These are phyloP conservation scores for Penicillium sp. DNA, from an alignment of 2,329 filamentous ascomycete genomes.

Conservation along the genomic window DNA sequence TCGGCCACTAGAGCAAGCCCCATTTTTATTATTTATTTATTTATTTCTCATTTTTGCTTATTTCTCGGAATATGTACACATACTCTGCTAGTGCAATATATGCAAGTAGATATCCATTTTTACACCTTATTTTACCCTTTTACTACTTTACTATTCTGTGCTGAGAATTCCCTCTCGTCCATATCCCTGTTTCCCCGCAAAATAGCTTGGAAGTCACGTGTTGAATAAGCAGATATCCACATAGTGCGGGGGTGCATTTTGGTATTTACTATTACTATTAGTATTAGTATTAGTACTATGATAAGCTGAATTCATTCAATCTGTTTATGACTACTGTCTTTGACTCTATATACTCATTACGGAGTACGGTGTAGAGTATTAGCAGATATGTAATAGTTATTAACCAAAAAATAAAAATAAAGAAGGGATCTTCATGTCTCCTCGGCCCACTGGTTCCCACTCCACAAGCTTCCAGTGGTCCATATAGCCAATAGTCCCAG, in stretches of 20 bases:
- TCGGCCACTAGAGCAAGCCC: neutral
- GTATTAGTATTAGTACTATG: too few species aligned
- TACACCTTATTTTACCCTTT: neutral
- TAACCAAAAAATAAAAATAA: too few species aligned
- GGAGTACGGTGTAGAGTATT: too few species aligned
- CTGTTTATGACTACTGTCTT: too few species aligned
- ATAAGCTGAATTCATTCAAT: too few species aligned
- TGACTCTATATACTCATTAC: too few species aligned
- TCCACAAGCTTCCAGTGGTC: slow-evolving; percentile 44
- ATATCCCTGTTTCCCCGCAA: neutral
- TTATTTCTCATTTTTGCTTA: neutral
- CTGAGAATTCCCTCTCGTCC: neutral
- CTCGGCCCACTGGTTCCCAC: slow-evolving; percentile 45
- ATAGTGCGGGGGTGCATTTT: neutral
- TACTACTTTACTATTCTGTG: neutral
- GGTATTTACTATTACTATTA: neutral
- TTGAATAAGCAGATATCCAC: neutral
- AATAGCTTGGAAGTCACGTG: neutral
- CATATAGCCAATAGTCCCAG: slow-evolving; percentile 47
- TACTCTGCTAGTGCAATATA: too few species aligned
- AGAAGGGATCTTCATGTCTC: slow-evolving; percentile 22
- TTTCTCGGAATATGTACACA: too few species aligned
- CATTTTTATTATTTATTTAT: neutral
- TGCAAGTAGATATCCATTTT: too few species aligned
- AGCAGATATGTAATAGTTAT: too few species aligned